Base-by-base conservation (phyloP, 305 asterid species). In the Striga hermonthica region DNA sequence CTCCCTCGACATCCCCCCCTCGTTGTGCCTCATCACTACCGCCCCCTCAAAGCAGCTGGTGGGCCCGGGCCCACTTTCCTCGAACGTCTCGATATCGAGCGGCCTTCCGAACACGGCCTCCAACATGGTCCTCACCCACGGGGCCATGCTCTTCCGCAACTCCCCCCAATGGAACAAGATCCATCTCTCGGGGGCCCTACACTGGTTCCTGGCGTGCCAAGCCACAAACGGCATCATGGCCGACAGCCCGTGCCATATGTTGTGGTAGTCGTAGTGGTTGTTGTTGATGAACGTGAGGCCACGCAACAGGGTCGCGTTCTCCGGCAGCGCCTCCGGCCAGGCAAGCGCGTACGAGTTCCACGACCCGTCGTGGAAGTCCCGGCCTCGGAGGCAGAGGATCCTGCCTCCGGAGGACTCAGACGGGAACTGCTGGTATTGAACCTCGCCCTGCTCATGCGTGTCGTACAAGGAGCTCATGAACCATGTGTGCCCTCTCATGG, bases 281-380 rank as follows among this genome's bases (percentile, higher is more conserved):
- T 81, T 47, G 0, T 87, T 81, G 16, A 83, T 62, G 52, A 86
- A 86, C 1, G 89, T 76, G 45, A 81, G 75, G 41, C 87, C 93
- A 7, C 73, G 70, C 75, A 76, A 59, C 37, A 81, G 71, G 31
- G 68, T 60, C 22, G 84, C 86, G 16, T 83, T 76, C 5, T 71
- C 76, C 0, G 86, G 87, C 38, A 83, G 75, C 34, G 79, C 66
- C 4, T 67, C 81, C 2, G 79, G 78, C 86, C 87, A 86, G 2
- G 90, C 90, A 34, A 81, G 81, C 3, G 86, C 86, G 16, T 83
- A 86, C n/a, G 82, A 80, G 71, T 83, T 86, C 76, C 76, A 75
- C 0, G 84, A 57, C 9, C 89, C 89, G 13, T 82, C 87, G 28
- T 59, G 67, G 0, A 55, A 71, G 72, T 83, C 69, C 11, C 64